phyloP scores from a whole-genome alignment of 2,329 filamentous ascomycete species.

The Colletotrichum australisinense region DNA sequence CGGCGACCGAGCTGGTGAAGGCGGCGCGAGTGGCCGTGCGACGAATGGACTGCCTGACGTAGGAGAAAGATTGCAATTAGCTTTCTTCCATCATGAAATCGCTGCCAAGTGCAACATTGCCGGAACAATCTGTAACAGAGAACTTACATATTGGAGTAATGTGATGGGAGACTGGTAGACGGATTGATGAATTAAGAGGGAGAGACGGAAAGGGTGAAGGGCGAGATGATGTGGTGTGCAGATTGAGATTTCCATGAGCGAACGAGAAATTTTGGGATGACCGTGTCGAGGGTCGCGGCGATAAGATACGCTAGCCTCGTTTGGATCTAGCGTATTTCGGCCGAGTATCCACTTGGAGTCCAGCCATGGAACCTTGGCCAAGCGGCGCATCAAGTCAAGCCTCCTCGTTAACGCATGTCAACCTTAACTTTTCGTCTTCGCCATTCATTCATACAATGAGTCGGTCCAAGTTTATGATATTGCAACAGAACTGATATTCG shows the following conservation, averaged over 20 bases:
- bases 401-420: neutral
- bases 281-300: conserved; percentile 12
- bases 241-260: neutral
- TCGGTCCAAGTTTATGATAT: neutral
- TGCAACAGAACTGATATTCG: neutral
- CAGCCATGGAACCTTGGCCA: neutral
- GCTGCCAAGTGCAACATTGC: neutral
- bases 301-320: conserved; percentile 2
- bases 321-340: neutral
- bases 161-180: neutral
- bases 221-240: conserved; percentile 4
- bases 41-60: conserved; percentile 32
- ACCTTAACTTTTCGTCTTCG: neutral
- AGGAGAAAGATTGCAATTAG: neutral
- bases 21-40: conserved; percentile 31
- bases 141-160: conserved; percentile 20
- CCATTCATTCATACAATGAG: neutral
- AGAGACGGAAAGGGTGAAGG: neutral
- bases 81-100: neutral
- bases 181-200: neutral
- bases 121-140: neutral
- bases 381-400: too few species aligned
- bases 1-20: conserved; percentile 22
- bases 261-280: conserved; percentile 21
- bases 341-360: neutral